Percentiles rank a stretch among this genome's conserved stretches.
phyloP scores from a whole-genome alignment of 176 grass and related monocot species.

The Puya raimondii region DNA sequence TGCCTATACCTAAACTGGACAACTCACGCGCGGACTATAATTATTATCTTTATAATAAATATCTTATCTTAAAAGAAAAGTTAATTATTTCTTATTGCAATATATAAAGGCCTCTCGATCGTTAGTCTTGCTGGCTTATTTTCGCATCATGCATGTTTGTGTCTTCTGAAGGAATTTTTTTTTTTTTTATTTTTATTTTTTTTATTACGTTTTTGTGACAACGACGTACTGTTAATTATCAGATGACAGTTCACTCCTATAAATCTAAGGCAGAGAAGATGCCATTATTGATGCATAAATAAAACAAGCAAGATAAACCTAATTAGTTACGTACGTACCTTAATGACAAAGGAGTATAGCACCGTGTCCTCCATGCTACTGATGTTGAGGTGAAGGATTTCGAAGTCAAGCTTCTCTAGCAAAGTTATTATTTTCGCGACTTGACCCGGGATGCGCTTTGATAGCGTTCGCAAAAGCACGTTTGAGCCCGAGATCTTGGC shows the following conservation, averaged over 20 bases:
- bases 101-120: too few relatives aligned
- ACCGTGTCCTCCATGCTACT: slow-evolving; percentile 92
- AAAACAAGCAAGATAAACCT: background rate
- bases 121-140: too few relatives aligned
- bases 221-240: too few relatives aligned
- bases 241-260: too few relatives aligned
- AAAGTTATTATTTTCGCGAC: slow-evolving; percentile 45
- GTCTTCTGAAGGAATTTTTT: background rate
- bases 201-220: background rate
- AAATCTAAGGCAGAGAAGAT: too few relatives aligned
- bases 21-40: too few relatives aligned
- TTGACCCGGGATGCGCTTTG: slow-evolving; percentile 55
- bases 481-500: slow-evolving; percentile 80
- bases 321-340: slow-evolving; percentile 26
- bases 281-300: too few relatives aligned
- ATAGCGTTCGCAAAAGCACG: slow-evolving; percentile 77
- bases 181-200: background rate
- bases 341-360: slow-evolving; percentile 89
- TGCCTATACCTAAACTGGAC: too few relatives aligned
- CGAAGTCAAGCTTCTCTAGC: slow-evolving; percentile 59
- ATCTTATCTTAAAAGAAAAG: too few relatives aligned
- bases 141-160: too few relatives aligned
- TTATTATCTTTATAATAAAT: too few relatives aligned
- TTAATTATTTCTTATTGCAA: too few relatives aligned
- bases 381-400: slow-evolving; percentile 91